phyloP scores from a whole-genome alignment of 2,329 filamentous ascomycete genomes.

The Thielaviopsis cerberus region DNA sequence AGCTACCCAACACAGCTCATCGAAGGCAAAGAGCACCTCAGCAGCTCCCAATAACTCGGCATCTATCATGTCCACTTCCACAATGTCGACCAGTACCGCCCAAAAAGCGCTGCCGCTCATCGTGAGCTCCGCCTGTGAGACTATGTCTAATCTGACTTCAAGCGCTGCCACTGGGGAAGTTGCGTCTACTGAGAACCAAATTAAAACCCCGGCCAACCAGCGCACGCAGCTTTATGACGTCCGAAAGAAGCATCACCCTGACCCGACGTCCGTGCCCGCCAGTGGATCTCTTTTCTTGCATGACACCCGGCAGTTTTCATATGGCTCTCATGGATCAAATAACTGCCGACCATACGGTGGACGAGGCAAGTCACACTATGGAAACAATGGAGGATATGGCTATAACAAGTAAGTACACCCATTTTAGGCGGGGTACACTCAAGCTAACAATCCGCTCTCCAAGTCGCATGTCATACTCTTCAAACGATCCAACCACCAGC shows the following conservation, averaged over 20 bases:
- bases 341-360: slow-evolving; percentile 49
- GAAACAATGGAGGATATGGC: not conserved
- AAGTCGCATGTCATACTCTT: slow-evolving; percentile 1
- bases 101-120: slow-evolving; percentile 24
- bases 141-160: not conserved
- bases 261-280: slow-evolving; percentile 86
- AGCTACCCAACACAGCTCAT: not conserved
- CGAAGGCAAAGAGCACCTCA: not conserved
- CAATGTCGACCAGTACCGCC: not conserved
- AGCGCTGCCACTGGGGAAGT: not conserved
- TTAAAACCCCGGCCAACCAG: slow-evolving; percentile 20
- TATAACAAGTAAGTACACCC: not conserved
- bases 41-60: not conserved
- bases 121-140: slow-evolving; percentile 33
- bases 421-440: not conserved
- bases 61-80: not conserved
- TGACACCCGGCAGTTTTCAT: slow-evolving; percentile 55
- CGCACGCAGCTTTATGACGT: slow-evolving; percentile 45
- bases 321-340: slow-evolving; percentile 48
- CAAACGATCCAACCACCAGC: slow-evolving; percentile 19
- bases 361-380: not conserved
- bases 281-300: slow-evolving; percentile 94
- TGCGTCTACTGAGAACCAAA: not conserved
- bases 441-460: not conserved
- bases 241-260: slow-evolving; percentile 71